Conservation (phyloP, 768 basidiomycete genomes). For the Suillus placidus region DNA sequence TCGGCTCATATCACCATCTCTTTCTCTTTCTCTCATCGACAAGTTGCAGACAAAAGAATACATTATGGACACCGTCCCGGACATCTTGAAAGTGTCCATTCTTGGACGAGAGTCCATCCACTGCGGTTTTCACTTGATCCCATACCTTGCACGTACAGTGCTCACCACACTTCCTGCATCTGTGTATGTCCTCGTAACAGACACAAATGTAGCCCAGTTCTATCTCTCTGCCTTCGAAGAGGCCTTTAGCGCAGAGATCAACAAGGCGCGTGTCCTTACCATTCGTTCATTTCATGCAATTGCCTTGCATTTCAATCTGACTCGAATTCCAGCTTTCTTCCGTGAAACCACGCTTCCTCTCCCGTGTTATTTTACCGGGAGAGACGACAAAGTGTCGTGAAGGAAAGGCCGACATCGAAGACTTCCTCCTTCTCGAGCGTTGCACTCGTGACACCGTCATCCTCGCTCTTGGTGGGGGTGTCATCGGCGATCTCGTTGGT, state of each 20-base stretch:
- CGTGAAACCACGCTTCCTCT: constrained; percentile 66
- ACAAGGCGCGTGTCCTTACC: constrained; percentile 10
- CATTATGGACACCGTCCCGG: constrained; percentile 37
- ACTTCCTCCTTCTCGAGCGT: constrained; percentile 83
- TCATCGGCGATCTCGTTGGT: constrained; percentile 95
- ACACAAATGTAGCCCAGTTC: constrained; percentile 83
- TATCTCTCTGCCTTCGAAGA: constrained; percentile 70
- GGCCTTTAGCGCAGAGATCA: constrained; percentile 58
- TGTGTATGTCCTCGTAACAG: constrained; percentile 90
- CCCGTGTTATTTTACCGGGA: constrained; percentile 82
- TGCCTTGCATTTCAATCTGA: not conserved
- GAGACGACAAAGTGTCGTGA: constrained; percentile 91
- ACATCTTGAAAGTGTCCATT: constrained; percentile 81
- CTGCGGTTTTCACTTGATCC: constrained; percentile 89
- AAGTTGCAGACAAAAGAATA: not conserved
- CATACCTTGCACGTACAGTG: constrained; percentile 81
- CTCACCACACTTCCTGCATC: constrained; percentile 72
- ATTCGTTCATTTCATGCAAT: not conserved
- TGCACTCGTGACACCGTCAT: constrained; percentile 95
- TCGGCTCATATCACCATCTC: not conserved
- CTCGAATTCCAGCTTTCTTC: constrained; percentile 11
- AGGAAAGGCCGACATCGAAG: constrained; percentile 92
- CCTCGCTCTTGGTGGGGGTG: constrained; percentile 93
- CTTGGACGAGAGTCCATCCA: constrained; percentile 87
- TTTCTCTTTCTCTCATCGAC: not conserved